Conservation (phyloP, 768 basidiomycete genomes). For the Tylopilus sp. region DNA sequence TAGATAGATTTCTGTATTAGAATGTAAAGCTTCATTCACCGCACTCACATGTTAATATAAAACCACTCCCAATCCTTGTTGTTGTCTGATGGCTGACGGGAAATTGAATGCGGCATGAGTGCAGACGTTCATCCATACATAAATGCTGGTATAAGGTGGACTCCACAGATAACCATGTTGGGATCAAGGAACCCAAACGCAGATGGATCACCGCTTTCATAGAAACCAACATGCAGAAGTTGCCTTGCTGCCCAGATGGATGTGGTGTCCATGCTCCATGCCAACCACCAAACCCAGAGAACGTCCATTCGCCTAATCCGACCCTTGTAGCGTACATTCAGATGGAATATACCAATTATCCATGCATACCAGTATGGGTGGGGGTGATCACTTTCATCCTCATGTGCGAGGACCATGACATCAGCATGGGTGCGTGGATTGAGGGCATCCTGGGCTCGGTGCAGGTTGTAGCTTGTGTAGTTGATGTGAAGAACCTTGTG, state of each 20-base stretch:
- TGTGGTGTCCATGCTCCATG: neutral
- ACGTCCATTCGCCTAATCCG: neutral
- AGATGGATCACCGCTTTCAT: neutral
- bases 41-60: neutral
- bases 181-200: neutral
- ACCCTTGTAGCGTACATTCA: neutral
- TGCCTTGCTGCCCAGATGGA: neutral
- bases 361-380: no score
- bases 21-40: neutral
- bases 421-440: constrained; percentile 36
- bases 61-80: constrained; percentile 1
- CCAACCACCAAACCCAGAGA: neutral
- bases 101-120: neutral
- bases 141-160: no score
- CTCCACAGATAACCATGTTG: neutral
- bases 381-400: constrained; percentile 27
- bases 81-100: neutral
- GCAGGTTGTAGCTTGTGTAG: constrained; percentile 31
- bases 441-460: constrained; percentile 35
- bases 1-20: neutral
- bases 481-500: constrained; percentile 28
- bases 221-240: neutral
- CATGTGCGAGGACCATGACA: constrained; percentile 34
- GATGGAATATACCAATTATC: neutral
- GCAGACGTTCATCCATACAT: neutral